Conservation (phyloP, 2,329 filamentous ascomycete species). For the Emmonsiellopsis sp. region DNA sequence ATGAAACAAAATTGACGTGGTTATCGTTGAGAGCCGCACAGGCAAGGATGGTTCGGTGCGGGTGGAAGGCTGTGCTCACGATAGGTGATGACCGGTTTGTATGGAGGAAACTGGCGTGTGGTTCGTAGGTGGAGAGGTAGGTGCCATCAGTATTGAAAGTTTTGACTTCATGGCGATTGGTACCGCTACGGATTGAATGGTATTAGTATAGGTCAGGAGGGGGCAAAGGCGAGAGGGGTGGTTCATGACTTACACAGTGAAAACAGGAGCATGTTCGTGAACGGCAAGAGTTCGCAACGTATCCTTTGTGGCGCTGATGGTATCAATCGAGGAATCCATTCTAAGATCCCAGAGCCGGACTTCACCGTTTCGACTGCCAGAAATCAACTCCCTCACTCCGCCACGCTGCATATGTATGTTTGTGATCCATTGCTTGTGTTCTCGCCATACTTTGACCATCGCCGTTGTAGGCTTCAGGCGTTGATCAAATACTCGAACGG, state of each 20-base stretch:
- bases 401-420: conserved; percentile 95
- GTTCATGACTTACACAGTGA: conserved; percentile 62
- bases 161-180: conserved; percentile 78
- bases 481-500: conserved; percentile 88
- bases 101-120: conserved; percentile 79
- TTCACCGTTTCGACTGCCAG: conserved; percentile 83
- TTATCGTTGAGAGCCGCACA: conserved; percentile 79
- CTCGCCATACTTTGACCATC: conserved; percentile 96
- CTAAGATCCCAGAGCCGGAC: conserved; percentile 95
- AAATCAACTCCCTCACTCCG: conserved; percentile 81
- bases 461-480: conserved; percentile 72
- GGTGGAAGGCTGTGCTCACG: conserved; percentile 85
- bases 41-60: conserved; percentile 83
- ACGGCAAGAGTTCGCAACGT: conserved; percentile 78
- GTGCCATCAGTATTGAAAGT: conserved; percentile 81
- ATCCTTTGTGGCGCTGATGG: conserved; percentile 64
- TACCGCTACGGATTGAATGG: conserved; percentile 52
- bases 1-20: conserved; percentile 81
- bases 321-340: conserved; percentile 66
- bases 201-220: conserved; percentile 6
- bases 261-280: conserved; percentile 93
- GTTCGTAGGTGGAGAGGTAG: conserved; percentile 74
- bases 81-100: conserved; percentile 75
- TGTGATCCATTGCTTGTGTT: conserved; percentile 91
- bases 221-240: not conserved